Evolutionary conservation across 2,329 filamentous ascomycete genomes (phyloP).

Genomic region (Colletotrichum cordylinicola): DNA sequence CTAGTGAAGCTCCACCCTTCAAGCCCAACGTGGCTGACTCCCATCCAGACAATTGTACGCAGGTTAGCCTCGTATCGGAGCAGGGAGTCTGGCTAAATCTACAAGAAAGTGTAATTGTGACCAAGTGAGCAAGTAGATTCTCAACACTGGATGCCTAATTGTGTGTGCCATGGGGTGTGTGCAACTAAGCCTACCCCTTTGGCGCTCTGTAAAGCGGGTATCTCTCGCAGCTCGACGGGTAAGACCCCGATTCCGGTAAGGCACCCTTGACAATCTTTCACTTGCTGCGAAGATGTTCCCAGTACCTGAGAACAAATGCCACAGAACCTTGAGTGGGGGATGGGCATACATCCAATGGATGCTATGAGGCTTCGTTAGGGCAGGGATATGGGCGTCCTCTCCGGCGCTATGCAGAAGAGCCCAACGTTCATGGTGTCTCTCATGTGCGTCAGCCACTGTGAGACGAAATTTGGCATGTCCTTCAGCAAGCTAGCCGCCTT

Average conservation of each 20-base stretch:
- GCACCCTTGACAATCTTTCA: neutral
- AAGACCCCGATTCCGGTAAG: neutral
- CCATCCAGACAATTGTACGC: neutral
- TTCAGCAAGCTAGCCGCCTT: neutral
- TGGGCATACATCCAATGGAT: neutral
- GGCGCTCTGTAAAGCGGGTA: neutral
- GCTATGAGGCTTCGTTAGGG: neutral
- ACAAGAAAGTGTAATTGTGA: neutral
- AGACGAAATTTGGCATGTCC: neutral
- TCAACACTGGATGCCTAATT: neutral
- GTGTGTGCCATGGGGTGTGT: neutral
- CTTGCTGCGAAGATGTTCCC: neutral
- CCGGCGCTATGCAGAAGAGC: neutral
- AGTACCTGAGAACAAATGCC: neutral
- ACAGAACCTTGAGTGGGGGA: neutral
- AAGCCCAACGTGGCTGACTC: neutral
- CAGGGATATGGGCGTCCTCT: neutral
- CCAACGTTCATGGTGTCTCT: neutral
- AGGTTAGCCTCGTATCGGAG: neutral
- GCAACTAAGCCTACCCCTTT: neutral
- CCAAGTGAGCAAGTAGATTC: neutral
- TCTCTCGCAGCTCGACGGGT: neutral
- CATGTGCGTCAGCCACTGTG: neutral
- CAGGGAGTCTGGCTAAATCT: neutral
- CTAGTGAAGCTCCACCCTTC: neutral